phyloP scores from a whole-genome alignment of 1,284 basidiomycete species.

The Fomitopsis palustris region DNA sequence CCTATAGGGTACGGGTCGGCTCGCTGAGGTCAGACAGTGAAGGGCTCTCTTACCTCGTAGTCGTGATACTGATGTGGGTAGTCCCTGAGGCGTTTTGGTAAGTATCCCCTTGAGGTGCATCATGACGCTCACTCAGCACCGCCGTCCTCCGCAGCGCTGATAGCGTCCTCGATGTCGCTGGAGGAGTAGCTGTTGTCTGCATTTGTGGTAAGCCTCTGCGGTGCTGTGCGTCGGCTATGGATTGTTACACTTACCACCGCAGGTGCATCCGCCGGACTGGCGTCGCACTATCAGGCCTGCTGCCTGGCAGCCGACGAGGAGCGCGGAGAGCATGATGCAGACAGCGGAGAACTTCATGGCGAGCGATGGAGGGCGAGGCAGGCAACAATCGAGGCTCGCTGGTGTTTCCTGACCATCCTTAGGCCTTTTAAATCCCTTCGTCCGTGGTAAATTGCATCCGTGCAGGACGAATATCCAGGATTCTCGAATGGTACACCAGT shows the following conservation, averaged over 20 bases:
- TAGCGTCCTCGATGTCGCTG: conserved; percentile 16
- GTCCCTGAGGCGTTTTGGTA: not conserved
- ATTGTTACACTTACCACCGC: conserved; percentile 15
- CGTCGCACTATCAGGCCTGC: conserved; percentile 16
- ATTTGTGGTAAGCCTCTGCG: not conserved
- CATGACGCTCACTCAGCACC: conserved; percentile 1
- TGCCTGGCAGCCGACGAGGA: conserved; percentile 11
- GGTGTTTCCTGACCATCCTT: too few species aligned
- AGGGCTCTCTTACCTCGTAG: not conserved
- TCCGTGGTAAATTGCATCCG: not conserved
- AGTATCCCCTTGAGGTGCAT: not conserved
- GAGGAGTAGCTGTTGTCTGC: conserved; percentile 12
- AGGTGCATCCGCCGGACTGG: conserved; percentile 22
- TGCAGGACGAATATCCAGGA: not conserved
- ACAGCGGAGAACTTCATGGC: conserved; percentile 17
- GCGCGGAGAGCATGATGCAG: conserved; percentile 12
- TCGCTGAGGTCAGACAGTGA: conserved; percentile 2
- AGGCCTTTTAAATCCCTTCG: not conserved
- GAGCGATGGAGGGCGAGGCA: not conserved
- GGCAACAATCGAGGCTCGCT: not conserved
- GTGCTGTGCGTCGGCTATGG: not conserved
- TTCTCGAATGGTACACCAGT: not conserved
- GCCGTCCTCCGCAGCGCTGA: conserved; percentile 10
- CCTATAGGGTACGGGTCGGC: conserved; percentile 9
- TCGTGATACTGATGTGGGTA: conserved; percentile 8